Percentiles rank a stretch among this genome's conserved stretches.
phyloP scores from a whole-genome alignment of 176 grass and related monocot species.

The Aechmea fasciata region DNA sequence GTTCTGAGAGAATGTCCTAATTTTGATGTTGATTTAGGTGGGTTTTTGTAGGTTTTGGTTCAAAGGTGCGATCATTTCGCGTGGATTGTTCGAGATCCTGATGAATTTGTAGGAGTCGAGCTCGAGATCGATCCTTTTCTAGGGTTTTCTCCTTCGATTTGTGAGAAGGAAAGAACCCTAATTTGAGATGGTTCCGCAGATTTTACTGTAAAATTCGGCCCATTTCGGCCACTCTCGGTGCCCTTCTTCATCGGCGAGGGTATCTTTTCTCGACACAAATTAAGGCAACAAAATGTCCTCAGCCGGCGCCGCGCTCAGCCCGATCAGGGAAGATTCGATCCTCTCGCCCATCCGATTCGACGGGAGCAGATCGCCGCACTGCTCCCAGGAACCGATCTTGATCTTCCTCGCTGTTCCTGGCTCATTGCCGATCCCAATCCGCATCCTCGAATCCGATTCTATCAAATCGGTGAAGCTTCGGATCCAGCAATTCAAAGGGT shows the following conservation, averaged over 20 bases:
- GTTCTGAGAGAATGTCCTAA: neutral
- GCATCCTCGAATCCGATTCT: slow-evolving; percentile 50
- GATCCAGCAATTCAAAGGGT: slow-evolving; percentile 63
- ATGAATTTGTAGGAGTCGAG: slow-evolving; percentile 1
- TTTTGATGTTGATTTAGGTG: neutral
- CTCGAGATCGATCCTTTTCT: neutral
- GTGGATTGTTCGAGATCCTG: neutral
- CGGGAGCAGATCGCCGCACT: slow-evolving; percentile 29
- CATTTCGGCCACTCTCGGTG: slow-evolving; percentile 2
- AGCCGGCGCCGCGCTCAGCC: slow-evolving; percentile 28
- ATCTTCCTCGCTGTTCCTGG: slow-evolving; percentile 58
- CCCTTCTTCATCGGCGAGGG: slow-evolving; percentile 7
- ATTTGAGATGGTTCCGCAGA: slow-evolving; percentile 29
- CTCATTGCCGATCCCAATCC: slow-evolving; percentile 41
- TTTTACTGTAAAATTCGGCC: slow-evolving; percentile 16
- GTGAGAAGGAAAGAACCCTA: slow-evolving; percentile 24
- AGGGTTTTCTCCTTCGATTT: slow-evolving; percentile 48
- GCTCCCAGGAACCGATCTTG: slow-evolving; percentile 40
- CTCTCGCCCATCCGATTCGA: slow-evolving; percentile 34
- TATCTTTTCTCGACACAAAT: neutral
- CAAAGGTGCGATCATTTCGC: neutral
- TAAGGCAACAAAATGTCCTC: slow-evolving; percentile 39
- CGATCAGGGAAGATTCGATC: slow-evolving; percentile 21
- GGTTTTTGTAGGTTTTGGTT: slow-evolving; percentile 1
- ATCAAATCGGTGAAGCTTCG: slow-evolving; percentile 70